These are phyloP conservation scores for Purshia tridentata DNA, from an alignment of 306 rosid genomes.

Conservation along the genomic window DNA sequence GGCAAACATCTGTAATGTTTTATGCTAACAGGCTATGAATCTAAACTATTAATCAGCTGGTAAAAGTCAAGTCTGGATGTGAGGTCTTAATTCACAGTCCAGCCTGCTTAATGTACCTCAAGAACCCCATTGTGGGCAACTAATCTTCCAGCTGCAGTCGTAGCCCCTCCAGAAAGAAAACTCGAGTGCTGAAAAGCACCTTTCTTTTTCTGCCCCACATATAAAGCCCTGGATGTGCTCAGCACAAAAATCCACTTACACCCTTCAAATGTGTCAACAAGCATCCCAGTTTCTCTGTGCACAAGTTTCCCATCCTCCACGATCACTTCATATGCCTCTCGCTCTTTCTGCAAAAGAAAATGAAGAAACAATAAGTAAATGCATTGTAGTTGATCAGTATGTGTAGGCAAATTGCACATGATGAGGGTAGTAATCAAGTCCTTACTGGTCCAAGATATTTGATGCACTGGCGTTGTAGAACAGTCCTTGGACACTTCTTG, in stretches of 20 bases:
- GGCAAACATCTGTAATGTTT: too few relatives aligned
- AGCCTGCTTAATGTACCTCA: slow-evolving; percentile 27
- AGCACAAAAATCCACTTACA: slow-evolving; percentile 60
- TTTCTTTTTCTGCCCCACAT: slow-evolving; percentile 51
- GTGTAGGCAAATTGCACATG: background rate
- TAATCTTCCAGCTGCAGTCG: slow-evolving; percentile 49
- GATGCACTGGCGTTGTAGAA: slow-evolving; percentile 41
- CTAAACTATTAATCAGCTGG: too few relatives aligned
- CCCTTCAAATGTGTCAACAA: slow-evolving; percentile 35
- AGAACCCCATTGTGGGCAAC: slow-evolving; percentile 38
- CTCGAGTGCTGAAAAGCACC: slow-evolving; percentile 55
- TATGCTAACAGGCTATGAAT: too few relatives aligned
- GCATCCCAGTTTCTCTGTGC: slow-evolving; percentile 30
- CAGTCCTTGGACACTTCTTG: slow-evolving; percentile 37
- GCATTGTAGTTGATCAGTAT: too few relatives aligned
- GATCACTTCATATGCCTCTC: slow-evolving; percentile 42
- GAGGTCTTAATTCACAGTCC: too few relatives aligned
- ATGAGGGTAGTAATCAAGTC: background rate
- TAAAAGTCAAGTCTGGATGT: too few relatives aligned
- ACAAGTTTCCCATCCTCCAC: slow-evolving; percentile 39
- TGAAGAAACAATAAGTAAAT: background rate
- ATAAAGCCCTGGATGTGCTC: slow-evolving; percentile 48
- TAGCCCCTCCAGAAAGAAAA: slow-evolving; percentile 50
- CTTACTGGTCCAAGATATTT: slow-evolving; percentile 53
- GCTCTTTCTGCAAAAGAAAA: slow-evolving; percentile 34